Conservation (phyloP, 495 filamentous ascomycete species). For the Aspergillus ellipticus region DNA sequence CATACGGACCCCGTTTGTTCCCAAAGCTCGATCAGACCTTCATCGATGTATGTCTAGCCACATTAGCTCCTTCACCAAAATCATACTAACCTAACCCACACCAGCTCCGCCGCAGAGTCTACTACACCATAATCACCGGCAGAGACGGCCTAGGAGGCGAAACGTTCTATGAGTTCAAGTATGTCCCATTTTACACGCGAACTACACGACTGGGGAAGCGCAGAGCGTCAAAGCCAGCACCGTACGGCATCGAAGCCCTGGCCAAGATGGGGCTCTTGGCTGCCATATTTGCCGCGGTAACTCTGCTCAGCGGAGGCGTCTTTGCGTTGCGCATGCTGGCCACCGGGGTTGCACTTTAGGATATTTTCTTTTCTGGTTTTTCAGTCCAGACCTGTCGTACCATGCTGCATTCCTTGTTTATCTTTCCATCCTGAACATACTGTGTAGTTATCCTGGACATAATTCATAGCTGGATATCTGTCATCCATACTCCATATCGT, state of each 20-base stretch:
- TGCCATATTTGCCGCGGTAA: constrained; percentile 17
- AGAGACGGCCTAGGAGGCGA: constrained; percentile 55
- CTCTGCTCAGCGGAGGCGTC: constrained; percentile 19
- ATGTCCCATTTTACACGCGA: constrained; percentile 50
- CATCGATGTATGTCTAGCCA: constrained; percentile 43
- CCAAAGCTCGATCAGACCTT: constrained; percentile 54
- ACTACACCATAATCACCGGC: constrained; percentile 53
- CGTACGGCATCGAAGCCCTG: constrained; percentile 26
- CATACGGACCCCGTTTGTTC: constrained; percentile 52
- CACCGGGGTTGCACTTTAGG: constrained; percentile 10
- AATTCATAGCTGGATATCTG: no score
- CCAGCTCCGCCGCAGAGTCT: constrained; percentile 46
- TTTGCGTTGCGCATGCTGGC: constrained; percentile 21
- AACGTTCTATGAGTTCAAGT: constrained; percentile 61
- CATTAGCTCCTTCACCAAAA: no score
- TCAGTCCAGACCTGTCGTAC: no score
- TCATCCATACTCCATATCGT: neutral
- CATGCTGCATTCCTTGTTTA: no score
- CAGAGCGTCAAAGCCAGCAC: constrained; percentile 19
- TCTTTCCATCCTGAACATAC: no score
- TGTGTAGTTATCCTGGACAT: no score
- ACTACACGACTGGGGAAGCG: constrained; percentile 32
- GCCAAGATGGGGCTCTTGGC: constrained; percentile 27
- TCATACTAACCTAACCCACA: no score
- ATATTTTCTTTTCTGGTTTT: neutral